Base-by-base conservation (phyloP, 2,329 filamentous ascomycete species). In the Aspergillus sp. region DNA sequence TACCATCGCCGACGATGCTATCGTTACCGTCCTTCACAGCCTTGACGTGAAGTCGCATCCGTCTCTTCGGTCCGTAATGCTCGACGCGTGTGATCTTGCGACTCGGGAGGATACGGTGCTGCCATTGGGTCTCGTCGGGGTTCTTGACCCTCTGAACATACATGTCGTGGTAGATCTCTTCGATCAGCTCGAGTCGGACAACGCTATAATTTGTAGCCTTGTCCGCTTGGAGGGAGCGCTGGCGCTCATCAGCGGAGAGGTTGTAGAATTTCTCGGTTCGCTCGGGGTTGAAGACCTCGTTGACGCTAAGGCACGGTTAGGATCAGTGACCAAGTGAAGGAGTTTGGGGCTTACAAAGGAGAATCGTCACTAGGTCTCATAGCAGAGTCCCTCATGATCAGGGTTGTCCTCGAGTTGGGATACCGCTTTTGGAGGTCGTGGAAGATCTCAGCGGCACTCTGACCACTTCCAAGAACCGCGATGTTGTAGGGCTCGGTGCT, bases 371-470 rank as follows among this genome's bases (percentile, higher is more conserved):
- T 96, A 1, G 94, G 94, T 69, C 91, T 88, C 63, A 99, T 80
- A 60, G 94, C 93, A 65, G 92, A 87, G 47, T 89, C 89, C 68
- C 92, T 89, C 83, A 97, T 94, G 62, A 97, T 81, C 60, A 99
- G 79, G 41, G 83, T 86, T 0, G 93, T 93, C 69, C 86, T 84
- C 30, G 91, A 88, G 74, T 94, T 93, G 45, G 93, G 93, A 74
- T 96, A 97, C 51, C 91, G 82, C 45, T 82, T 84, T 71, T 94
- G 90, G 54, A 98, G 81, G 76, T 96, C 93, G 80, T 92, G 90
- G 81, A 96, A 97, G 71, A 97, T 96, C 81, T 99, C 94, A 9
- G 94, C 94, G 2, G 93, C 93, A 75, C 91, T 96, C 81, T 99
- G 94, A 1, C 95, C 94, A 51, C 88, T 91, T 8, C 94, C 94